Conservation (phyloP, 78 protist genomes). For the Polysphondylium violaceum region DNA sequence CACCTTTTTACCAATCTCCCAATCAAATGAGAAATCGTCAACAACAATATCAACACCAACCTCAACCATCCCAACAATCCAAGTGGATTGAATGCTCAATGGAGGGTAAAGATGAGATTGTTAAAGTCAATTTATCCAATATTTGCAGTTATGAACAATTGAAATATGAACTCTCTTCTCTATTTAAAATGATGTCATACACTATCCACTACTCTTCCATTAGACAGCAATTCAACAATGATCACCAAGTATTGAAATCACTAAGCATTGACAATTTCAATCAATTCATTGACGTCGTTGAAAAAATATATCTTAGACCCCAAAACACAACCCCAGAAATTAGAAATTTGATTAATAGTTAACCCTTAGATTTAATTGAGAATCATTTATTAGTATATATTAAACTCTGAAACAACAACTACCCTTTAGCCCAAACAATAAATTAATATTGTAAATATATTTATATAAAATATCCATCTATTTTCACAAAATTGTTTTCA, state of each 20-base stretch:
- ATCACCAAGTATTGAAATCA: neutral
- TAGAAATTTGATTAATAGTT: conserved; percentile 32
- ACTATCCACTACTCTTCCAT: neutral
- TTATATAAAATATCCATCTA: too few species aligned
- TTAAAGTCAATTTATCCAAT: conserved; percentile 1
- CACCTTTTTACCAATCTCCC: neutral
- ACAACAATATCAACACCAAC: neutral
- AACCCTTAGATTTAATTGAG: too few species aligned
- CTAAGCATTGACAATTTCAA: conserved; percentile 8
- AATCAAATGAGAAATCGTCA: neutral
- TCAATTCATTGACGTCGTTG: neutral
- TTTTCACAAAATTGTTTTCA: too few species aligned
- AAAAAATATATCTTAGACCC: conserved; percentile 9
- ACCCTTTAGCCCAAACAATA: too few species aligned
- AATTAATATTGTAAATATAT: too few species aligned
- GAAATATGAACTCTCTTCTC: neutral
- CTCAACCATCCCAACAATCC: neutral
- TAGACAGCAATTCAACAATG: neutral
- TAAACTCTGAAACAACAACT: too few species aligned
- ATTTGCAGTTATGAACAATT: neutral
- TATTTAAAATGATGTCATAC: conserved; percentile 25
- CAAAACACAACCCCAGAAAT: conserved; percentile 17
- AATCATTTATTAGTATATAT: too few species aligned
- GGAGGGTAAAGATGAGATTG: neutral
- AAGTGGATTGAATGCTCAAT: neutral